Evolutionary conservation across 2,329 filamentous ascomycete genomes (phyloP), one percentile per base, ranked within the genome.

Genomic region (Fusarium stilboides): DNA sequence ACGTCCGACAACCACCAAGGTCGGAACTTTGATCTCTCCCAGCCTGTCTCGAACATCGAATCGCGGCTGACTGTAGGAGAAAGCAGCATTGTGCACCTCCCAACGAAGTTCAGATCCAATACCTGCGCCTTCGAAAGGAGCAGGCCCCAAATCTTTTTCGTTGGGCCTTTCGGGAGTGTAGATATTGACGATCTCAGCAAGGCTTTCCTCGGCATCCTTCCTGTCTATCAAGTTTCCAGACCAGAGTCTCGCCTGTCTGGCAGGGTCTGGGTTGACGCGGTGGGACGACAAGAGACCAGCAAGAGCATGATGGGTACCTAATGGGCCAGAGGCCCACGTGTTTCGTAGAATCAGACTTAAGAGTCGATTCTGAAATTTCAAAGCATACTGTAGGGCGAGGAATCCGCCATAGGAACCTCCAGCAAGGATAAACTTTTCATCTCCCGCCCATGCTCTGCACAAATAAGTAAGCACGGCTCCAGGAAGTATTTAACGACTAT

Each of bases 31-130:
- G 3, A 64, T 63, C 34, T 64, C 58, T 2, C 2, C 3, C 5
- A 64, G 4, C 13, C 39, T 50, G 1, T 9, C 17, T 3, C 50
- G 52, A 5, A 57, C 58, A n/a, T 64, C 61, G 5, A 64, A 64
- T 3, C 44, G 44, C 37, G 61, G 61, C 10, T 64, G 61, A 8
- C 44, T 36, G 39, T 42, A 36, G 0, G 61, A 63, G 10, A 64
- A 63, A 0, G 58, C 58, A 10, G 61, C 39, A 17, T 64, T 64
- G 28, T 64, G 61, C 10, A 64, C 50, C 8, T 63, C 28, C 50
- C 61, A 63, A 12, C 26, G 58, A 20, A 63, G 50, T 5, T 50
- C 19, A 5, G 28, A 31, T 13, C 28, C 28, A 10, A 31, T 3
- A 20, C 6, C 3, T 5, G 37, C 26, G 1, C 49, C 59, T 2